Percentiles rank a stretch among this genome's conserved stretches.
These are phyloP conservation scores for Eucalyptus paniculata DNA, from an alignment of 345 rosid species.

Conservation along the genomic window DNA sequence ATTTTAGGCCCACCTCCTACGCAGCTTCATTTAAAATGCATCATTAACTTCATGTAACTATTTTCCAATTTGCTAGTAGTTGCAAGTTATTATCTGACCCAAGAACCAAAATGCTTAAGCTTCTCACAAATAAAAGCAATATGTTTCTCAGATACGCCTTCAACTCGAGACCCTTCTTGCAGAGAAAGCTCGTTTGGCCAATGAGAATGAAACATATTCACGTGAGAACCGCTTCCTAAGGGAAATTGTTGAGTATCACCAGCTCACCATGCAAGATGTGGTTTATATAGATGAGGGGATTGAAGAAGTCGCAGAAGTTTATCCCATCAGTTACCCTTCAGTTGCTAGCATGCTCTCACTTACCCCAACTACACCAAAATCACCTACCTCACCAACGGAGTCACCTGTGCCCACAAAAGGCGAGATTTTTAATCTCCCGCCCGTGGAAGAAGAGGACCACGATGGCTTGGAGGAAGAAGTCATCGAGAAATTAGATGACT, in stretches of 20 bases:
- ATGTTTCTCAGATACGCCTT: slow-evolving; percentile 58
- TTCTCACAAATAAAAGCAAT: background rate
- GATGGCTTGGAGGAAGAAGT: background rate
- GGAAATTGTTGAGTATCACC: slow-evolving; percentile 95
- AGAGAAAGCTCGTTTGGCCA: slow-evolving; percentile 91
- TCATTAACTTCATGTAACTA: background rate
- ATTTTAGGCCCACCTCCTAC: background rate
- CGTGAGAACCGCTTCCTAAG: slow-evolving; percentile 90
- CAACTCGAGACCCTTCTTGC: slow-evolving; percentile 95
- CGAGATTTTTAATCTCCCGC: slow-evolving; percentile 8
- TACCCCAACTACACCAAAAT: slow-evolving; percentile 45
- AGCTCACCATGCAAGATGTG: slow-evolving; percentile 92
- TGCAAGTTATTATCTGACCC: background rate
- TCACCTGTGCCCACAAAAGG: background rate
- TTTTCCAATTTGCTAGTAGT: background rate
- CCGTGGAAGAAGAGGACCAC: background rate
- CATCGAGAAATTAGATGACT: background rate
- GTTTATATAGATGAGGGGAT: slow-evolving; percentile 82
- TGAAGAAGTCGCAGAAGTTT: slow-evolving; percentile 68
- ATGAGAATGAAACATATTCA: slow-evolving; percentile 71
- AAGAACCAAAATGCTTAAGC: background rate
- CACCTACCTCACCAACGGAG: slow-evolving; percentile 36
- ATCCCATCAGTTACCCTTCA: slow-evolving; percentile 21
- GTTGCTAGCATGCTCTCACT: slow-evolving; percentile 28
- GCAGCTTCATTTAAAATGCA: background rate